These are phyloP conservation scores for Apiospora saccharicola DNA, from an alignment of 2,329 filamentous ascomycete species.

Conservation along the genomic window DNA sequence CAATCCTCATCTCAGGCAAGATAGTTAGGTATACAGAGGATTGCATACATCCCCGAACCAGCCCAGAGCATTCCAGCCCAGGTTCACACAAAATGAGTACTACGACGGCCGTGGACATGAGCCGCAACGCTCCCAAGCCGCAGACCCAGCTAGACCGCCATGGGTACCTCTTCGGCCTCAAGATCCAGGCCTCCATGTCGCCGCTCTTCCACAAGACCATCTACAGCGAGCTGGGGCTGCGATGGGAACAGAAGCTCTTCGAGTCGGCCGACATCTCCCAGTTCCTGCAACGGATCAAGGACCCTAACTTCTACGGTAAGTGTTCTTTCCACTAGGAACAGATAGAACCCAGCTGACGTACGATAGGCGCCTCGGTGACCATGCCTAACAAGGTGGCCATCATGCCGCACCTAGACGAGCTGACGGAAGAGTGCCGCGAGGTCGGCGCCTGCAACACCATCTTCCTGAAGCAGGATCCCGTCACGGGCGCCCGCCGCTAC, in stretches of 20 bases:
- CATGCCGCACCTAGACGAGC: slow-evolving; percentile 73
- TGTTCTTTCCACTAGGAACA: not conserved
- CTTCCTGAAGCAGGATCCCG: slow-evolving; percentile 60
- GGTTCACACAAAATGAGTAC: not conserved
- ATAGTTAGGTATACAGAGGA: not conserved
- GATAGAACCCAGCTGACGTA: not conserved
- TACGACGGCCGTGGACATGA: not conserved
- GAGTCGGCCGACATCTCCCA: slow-evolving; percentile 58
- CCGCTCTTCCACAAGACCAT: slow-evolving; percentile 62
- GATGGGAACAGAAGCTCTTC: slow-evolving; percentile 60
- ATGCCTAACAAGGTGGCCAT: slow-evolving; percentile 88
- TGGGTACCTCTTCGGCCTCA: slow-evolving; percentile 65
- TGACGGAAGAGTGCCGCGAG: slow-evolving; percentile 75
- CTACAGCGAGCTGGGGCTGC: slow-evolving; percentile 57
- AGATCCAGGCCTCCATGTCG: slow-evolving; percentile 62
- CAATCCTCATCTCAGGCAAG: not conserved
- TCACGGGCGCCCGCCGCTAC: slow-evolving; percentile 56
- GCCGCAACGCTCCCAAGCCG: not conserved
- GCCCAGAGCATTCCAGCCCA: not conserved
- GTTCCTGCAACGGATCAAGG: slow-evolving; percentile 59
- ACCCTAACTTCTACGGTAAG: slow-evolving; percentile 69
- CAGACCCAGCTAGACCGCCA: slow-evolving; percentile 48
- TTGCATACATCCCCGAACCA: not conserved
- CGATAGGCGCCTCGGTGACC: slow-evolving; percentile 72
- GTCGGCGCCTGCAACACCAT: slow-evolving; percentile 85